Evolutionary conservation across 2,329 filamentous ascomycete species (phyloP).

Genomic region (Fusarium decemcellulare): DNA sequence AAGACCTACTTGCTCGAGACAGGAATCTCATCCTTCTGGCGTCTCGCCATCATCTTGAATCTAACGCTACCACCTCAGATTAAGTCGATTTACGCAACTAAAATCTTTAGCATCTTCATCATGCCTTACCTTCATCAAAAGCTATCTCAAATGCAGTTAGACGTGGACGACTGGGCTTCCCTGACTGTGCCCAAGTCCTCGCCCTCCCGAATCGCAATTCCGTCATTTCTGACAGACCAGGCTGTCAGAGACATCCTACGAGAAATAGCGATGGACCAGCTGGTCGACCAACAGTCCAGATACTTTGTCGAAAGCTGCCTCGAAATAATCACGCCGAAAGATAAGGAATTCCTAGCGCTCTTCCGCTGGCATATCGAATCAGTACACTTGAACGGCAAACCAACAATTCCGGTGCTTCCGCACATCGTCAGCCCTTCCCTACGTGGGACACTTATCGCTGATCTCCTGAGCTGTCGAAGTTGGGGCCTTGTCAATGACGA

Average conservation of each 20-base stretch:
- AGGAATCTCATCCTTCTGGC: too few species aligned
- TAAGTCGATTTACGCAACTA: too few species aligned
- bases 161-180: too few species aligned
- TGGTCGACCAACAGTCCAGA: neutral
- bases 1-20: too few species aligned
- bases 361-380: neutral
- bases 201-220: too few species aligned
- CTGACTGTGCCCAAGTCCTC: too few species aligned
- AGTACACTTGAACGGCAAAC: neutral
- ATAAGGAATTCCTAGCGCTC: neutral
- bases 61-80: too few species aligned
- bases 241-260: neutral
- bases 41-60: too few species aligned
- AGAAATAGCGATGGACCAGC: neutral
- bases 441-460: neutral
- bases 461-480: neutral
- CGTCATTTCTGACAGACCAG: neutral
- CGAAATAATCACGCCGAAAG: neutral
- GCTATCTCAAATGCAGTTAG: too few species aligned
- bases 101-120: too few species aligned
- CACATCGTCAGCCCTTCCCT: neutral
- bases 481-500: neutral
- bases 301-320: slow-evolving; percentile 1
- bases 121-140: too few species aligned
- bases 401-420: neutral